phyloP scores from a whole-genome alignment of 768 basidiomycete species.

The Grammothele lineata region DNA sequence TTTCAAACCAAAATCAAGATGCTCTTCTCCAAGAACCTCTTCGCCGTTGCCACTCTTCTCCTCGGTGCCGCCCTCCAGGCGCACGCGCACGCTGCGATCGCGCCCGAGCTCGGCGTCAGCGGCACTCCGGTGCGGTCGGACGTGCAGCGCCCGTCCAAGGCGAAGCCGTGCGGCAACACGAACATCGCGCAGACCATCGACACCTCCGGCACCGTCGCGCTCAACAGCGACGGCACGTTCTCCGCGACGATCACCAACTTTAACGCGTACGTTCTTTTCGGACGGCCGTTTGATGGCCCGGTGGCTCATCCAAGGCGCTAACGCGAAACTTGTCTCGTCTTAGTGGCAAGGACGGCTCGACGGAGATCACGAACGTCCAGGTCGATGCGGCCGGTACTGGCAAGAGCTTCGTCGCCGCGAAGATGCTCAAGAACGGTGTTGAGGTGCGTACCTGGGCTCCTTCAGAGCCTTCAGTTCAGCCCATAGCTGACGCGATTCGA shows the following conservation, averaged over 20 bases:
- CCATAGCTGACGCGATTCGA: neutral
- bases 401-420: slow-evolving; percentile 31
- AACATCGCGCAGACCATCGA: slow-evolving; percentile 38
- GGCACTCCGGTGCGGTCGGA: slow-evolving; percentile 24
- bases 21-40: slow-evolving; percentile 25
- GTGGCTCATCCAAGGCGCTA: neutral
- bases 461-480: neutral
- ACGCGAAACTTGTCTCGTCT: too few species aligned
- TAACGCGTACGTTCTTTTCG: slow-evolving; percentile 35
- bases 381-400: slow-evolving; percentile 40
- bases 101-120: slow-evolving; percentile 37
- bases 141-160: slow-evolving; percentile 27
- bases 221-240: slow-evolving; percentile 37
- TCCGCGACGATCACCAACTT: slow-evolving; percentile 40
- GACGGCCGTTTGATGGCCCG: neutral
- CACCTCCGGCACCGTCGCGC: slow-evolving; percentile 25
- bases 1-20: neutral
- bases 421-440: slow-evolving; percentile 42
- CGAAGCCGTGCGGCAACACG: slow-evolving; percentile 38
- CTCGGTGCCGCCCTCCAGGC: slow-evolving; percentile 34
- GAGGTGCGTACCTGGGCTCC: slow-evolving; percentile 30
- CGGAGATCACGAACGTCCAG: slow-evolving; percentile 35
- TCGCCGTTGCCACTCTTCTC: slow-evolving; percentile 27
- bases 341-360: slow-evolving; percentile 46
- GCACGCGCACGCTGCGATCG: slow-evolving; percentile 38